Percentiles rank a stretch among this genome's conserved stretches.
Evolutionary conservation across 805 yeast genomes (phyloP).

Genomic region (Candida gorgasii): DNA sequence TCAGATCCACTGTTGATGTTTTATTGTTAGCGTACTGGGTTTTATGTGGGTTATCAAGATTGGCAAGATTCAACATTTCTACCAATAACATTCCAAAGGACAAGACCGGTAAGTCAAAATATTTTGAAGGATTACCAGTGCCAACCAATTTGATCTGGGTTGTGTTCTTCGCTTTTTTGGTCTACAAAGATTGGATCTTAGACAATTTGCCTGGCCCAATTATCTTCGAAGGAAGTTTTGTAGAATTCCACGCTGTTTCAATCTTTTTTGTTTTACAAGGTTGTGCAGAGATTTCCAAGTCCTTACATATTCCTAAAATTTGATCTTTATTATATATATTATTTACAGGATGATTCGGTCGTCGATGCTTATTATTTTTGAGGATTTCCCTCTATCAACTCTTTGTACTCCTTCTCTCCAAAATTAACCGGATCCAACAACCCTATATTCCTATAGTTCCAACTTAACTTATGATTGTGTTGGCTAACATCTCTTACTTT

Average conservation of each 20-base stretch:
- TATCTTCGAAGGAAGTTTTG: constrained; percentile 50
- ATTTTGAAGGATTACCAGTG: constrained; percentile 95
- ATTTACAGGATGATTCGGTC: no score
- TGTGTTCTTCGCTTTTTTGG: constrained; percentile 66
- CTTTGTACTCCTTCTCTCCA: constrained; percentile 23
- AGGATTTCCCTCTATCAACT: constrained; percentile 13
- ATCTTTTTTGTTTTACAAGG: constrained; percentile 75
- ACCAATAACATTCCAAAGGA: constrained; percentile 93
- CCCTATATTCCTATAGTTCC: constrained; percentile 29
- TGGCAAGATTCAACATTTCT: constrained; percentile 94
- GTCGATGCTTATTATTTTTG: no score
- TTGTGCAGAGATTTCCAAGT: constrained; percentile 87
- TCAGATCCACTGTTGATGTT: constrained; percentile 80
- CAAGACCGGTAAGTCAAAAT: constrained; percentile 78
- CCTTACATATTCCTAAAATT: constrained; percentile 88
- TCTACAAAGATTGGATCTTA: constrained; percentile 50
- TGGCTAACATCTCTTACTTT: constrained; percentile 29
- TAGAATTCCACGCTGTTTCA: constrained; percentile 76
- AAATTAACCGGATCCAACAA: constrained; percentile 41
- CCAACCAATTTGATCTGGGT: constrained; percentile 85
- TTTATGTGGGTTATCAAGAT: constrained; percentile 87
- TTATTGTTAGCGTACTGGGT: constrained; percentile 79
- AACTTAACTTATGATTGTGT: constrained; percentile 27
- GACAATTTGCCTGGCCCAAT: constrained; percentile 68
- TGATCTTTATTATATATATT: no score